Evolutionary conservation across 768 basidiomycete genomes (phyloP), one percentile per base, ranked within the genome.

Genomic region (Chlorophyllum brunneum): DNA sequence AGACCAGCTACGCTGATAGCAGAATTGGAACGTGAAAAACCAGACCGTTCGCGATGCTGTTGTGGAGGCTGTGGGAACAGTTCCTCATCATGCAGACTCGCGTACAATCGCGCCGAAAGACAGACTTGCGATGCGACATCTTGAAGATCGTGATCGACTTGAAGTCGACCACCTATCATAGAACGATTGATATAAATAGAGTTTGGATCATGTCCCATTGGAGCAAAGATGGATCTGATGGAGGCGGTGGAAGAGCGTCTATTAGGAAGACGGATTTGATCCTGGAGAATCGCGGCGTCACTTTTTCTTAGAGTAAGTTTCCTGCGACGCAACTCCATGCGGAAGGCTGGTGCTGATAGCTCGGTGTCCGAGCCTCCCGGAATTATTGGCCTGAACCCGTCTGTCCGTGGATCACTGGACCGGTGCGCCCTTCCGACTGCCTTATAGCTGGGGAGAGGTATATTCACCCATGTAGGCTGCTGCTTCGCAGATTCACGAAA

Each of bases 51-150:
- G 4, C 36, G 5, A n/a, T 27, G 70, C 65, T 51, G 70, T 67
- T 58, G 69, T 76, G 33, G 77, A 75, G 16, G 73, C 71, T 59
- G 79, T 78, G 65, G 53, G 46, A 86, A 85, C 46, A 88, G 70
- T 54, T 81, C 80, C 60, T 82, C 80, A 48, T 85, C 84, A 51
- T 77, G 80, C 34, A 75, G 73, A 48, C 73, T 78, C 6, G 85
- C 85, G 48, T 85, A 77, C 41, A 77, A 78, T 37, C 94, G 80
- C 13, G 85, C 87, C 2, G 79, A 75, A 23, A 85, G 67, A 56
- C 88, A 87, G 20, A 75, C 73, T 54, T 86, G 82, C 9, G 92
- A 93, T 59, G 87, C 82, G 52, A 97, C 82, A 61, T 95, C 94
- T 40, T 79, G 76, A 15, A 98, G 70, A 9, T 83, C 83, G 38